Evolutionary conservation across 2,329 filamentous ascomycete genomes (phyloP).

Genomic region (Nothopassalora personata): DNA sequence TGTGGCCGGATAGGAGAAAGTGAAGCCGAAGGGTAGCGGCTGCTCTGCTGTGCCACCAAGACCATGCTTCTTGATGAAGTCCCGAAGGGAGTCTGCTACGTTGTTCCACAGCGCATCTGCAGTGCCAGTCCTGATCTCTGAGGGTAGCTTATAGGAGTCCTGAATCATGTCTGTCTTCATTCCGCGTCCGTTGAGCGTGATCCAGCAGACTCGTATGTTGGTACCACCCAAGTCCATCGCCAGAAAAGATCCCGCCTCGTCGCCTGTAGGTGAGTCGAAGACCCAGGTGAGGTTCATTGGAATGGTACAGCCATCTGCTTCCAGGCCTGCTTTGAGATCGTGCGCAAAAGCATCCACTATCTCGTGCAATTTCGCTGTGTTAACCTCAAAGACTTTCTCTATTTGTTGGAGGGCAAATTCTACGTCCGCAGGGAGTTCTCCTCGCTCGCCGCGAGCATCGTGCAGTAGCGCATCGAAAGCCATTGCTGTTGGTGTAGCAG

Average conservation of each 20-base stretch:
- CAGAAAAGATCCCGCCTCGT: constrained; percentile 81
- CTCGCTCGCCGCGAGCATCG: background rate
- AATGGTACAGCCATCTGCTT: background rate
- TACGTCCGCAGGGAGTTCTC: background rate
- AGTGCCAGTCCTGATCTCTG: constrained; percentile 82
- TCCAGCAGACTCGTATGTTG: constrained; percentile 91
- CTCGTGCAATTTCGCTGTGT: background rate
- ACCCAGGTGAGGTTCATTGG: constrained; percentile 99
- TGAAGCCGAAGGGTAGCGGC: constrained; percentile 79
- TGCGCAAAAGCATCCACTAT: background rate
- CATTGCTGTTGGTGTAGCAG: background rate
- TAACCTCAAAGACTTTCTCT: background rate
- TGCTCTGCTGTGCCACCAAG: constrained; percentile 55
- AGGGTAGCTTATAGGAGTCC: constrained; percentile 92
- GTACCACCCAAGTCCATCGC: constrained; percentile 96
- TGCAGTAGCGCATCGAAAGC: background rate
- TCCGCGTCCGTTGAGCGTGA: constrained; percentile 79
- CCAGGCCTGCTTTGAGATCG: background rate
- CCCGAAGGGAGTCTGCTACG: constrained; percentile 85
- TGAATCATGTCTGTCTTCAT: constrained; percentile 95
- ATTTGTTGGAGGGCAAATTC: background rate
- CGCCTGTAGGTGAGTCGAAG: constrained; percentile 79
- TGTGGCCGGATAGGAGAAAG: constrained; percentile 91
- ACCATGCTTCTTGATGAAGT: constrained; percentile 87
- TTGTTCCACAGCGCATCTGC: constrained; percentile 91